Evolutionary conservation across 805 yeast species (phyloP), one percentile per base, ranked within the genome.

Genomic region (Wickerhamiella occidentalis): DNA sequence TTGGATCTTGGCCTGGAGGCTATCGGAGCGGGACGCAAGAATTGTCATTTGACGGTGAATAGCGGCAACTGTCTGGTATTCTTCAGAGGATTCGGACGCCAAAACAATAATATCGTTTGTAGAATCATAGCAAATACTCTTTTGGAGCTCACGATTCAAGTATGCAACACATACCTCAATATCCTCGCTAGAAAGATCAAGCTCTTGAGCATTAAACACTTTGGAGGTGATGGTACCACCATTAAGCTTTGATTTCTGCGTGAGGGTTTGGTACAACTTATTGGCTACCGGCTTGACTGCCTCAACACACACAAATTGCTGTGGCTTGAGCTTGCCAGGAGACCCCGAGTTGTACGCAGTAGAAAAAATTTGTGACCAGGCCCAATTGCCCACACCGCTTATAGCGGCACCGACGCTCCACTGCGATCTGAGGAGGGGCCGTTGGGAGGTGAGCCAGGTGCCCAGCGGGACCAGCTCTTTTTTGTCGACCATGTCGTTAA

Each of bases 401-500:
- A 29, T 18, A 3, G 35, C 45, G 8, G 45, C 45, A 2, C 21
- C 22, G 11, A 25, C 30, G 6, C 40, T 28, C 49, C 49, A 47
- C 15, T 33, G 17, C 13, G 38, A 25, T 25, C 45, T 40, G 15
- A 52, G 36, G 21, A 51, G 13, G 13, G 57, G 56, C 17, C 40
- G 19, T 15, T 19, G 29, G 13, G 45, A 21, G 23, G n/a, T 15
- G 15, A 33, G 38, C 47, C 43, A 48, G 23, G 22, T 13, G 18
- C 3, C 33, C n/a, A 30, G 23, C 12, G 68, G 68, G 25, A 60
- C 40, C 30, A 63, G 40, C 21, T 51, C 38, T 18, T 52, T 48
- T 22, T 55, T 56, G 7, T 49, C 52, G 2, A 64, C 64, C 55
- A 63, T 51, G 21, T 54, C 55, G 41, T 61, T 64, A 8, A 64